Evolutionary conservation across 306 rosid genomes (phyloP), one percentile per base, ranked within the genome.

Genomic region (Dalbergia cultrata): DNA sequence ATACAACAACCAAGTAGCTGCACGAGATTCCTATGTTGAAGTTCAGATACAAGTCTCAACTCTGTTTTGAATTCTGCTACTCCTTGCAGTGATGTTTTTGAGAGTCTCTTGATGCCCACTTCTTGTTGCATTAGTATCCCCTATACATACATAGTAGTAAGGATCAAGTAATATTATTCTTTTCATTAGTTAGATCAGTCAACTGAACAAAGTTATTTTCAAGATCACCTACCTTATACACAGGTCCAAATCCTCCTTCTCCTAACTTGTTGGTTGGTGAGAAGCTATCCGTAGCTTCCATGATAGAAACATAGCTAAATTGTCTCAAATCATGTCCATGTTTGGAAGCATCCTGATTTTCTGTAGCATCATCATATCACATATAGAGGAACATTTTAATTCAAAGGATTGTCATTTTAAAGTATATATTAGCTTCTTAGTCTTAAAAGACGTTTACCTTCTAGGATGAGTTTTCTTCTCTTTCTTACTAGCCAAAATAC

Each of bases 211-310:
- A 44, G 49, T 44, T 44, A 44, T 44, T 35, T 35, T 35, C 5
- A 35, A 35, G 39, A 6, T 35, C 39, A 35, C 39, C 5, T 2
- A 85, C 83, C 88, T 77, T 85, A 52, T 81, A 85, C 58, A 85
- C 81, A 39, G 56, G 65, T 72, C 85, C 83, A 81, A 85, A 85
- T 0, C 85, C 88, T 34, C n/a, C n/a, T n/a, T 71, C 21, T n/a
- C n/a, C n/a, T n/a, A n/a, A n/a, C n/a, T n/a, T n/a, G n/a, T n/a
- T 85, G 64, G 13, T 60, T 3, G 49, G 19, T 2, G 79, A 54
- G 72, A 85, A 82, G 8, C 35, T 70, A 37, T 54, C 21, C 22
- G 88, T 85, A 8, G 72, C 88, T 12, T 26, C 75, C 17, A 54
- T 53, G n/a, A 85, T n/a, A 18, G 86, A 81, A 18, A 61, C 47